Base-by-base conservation (phyloP, 1,284 basidiomycete species). In the Limonomyces culmigenus region DNA sequence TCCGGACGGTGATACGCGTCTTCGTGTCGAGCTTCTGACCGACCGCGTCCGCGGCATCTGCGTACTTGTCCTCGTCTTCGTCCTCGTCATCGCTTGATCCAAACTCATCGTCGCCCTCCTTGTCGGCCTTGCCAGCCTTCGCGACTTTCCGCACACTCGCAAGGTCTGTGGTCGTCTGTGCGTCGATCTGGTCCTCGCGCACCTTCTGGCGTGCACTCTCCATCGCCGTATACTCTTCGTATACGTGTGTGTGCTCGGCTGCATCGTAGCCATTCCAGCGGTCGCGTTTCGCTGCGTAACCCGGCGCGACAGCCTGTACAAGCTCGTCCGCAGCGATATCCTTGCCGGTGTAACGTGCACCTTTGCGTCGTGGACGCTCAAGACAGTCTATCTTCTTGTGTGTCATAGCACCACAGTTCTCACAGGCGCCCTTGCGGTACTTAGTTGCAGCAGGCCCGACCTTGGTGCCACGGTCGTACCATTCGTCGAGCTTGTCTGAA, bases 241-340 rank as follows among this genome's bases (percentile, higher is more conserved):
- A 87, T 16, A 97, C 75, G 43, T 59, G 67, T 49, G 75, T 77
- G 57, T 97, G 87, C 51, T 84, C 78, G 3, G 77, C 58, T 3
- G 89, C 71, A 52, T 98, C 91, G 54, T 98, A 98, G 3, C 95
- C 95, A 55, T 97, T 97, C 92, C 95, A 99, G 38, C 95, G 61
- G 54, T 99, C 95, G 31, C 95, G 71, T 60, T 99, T 99, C 31
- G 88, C 87, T 48, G 86, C 93, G 49, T 89, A 99, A 13, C 86
- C 88, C n/a, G 64, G 55, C 23, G 73, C 61, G 14, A 91, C 65
- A 1, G 86, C 71, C 53, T 91, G 81, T 34, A 93, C 60, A 17
- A 91, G 56, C 51, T 99, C 95, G 56, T 99, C 95, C 2, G 86
- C 69, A 38, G 78, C 77, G 42, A 98, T 96, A 50, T 93, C 67